Evolutionary conservation across 352 stramenopile species (phyloP).

Genomic region (Globisporangium lucens): DNA sequence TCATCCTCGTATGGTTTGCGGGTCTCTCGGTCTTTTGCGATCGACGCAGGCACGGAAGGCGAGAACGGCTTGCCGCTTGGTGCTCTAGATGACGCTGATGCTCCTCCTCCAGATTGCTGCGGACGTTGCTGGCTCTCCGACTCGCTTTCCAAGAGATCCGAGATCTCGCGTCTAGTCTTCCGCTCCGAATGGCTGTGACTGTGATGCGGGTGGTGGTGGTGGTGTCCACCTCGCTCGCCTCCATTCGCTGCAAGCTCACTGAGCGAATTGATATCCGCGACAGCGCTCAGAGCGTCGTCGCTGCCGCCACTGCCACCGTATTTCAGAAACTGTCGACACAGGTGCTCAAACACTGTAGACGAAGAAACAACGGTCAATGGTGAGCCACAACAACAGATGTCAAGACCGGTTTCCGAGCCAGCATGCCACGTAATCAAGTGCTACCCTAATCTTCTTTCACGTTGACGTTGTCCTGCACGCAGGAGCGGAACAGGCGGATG

Average conservation of each 20-base stretch:
- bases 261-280: conserved; percentile 53
- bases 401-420: not conserved
- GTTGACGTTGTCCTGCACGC: conserved; percentile 73
- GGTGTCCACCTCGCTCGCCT: conserved; percentile 14
- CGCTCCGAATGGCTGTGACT: conserved; percentile 14
- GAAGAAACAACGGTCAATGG: not conserved
- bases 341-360: conserved; percentile 49
- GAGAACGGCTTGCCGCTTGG: conserved; percentile 13
- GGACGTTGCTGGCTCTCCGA: conserved; percentile 20
- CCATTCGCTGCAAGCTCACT: conserved; percentile 28
- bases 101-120: conserved; percentile 9
- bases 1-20: not conserved
- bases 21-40: conserved; percentile 21
- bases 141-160: conserved; percentile 34
- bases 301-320: conserved; percentile 22
- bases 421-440: not conserved
- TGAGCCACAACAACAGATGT: not conserved
- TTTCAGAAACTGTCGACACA: conserved; percentile 53
- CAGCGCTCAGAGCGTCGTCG: conserved; percentile 36
- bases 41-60: conserved; percentile 13
- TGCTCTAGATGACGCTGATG: not conserved
- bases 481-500: conserved; percentile 58
- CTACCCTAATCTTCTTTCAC: conserved; percentile 45
- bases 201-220: not conserved
- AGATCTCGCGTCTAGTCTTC: conserved; percentile 33